phyloP scores from a whole-genome alignment of 164 flowering plant genomes.

The Stephania cephalantha region DNA sequence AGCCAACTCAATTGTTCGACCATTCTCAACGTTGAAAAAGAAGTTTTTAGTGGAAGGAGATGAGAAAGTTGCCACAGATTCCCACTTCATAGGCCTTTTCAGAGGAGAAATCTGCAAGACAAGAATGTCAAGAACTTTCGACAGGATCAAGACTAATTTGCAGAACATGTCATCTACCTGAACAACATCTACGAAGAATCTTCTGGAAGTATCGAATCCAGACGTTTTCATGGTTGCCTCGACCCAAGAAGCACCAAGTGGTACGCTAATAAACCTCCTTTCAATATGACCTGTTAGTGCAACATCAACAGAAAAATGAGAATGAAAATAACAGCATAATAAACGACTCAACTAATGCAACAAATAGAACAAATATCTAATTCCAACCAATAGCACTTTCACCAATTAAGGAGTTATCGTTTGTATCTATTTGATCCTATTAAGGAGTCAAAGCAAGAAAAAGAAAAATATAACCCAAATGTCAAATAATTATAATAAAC shows the following conservation, averaged over 20 bases:
- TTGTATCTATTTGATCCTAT: too few relatives aligned
- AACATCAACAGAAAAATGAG: not conserved
- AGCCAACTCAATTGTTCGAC: constrained; percentile 85
- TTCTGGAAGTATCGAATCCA: constrained; percentile 74
- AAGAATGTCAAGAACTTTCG: constrained; percentile 15
- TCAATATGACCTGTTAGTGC: constrained; percentile 69
- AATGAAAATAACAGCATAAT: constrained; percentile 3
- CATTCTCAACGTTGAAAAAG: constrained; percentile 70
- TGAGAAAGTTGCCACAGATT: constrained; percentile 64
- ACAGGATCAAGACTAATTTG: not conserved
- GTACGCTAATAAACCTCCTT: constrained; percentile 76
- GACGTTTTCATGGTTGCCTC: constrained; percentile 81
- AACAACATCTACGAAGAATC: constrained; percentile 74
- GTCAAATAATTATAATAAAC: too few relatives aligned
- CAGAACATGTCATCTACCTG: constrained; percentile 49
- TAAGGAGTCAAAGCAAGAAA: too few relatives aligned
- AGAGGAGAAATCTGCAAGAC: constrained; percentile 65
- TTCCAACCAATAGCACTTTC: not conserved
- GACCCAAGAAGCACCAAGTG: constrained; percentile 85
- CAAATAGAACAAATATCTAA: not conserved
- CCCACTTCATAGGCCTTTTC: constrained; percentile 90
- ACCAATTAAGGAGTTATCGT: too few relatives aligned
- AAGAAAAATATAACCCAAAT: too few relatives aligned
- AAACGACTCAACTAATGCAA: not conserved
- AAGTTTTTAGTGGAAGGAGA: constrained; percentile 73